These are phyloP conservation scores for Phialophora tarda DNA, from an alignment of 2,329 filamentous ascomycete species.

Conservation along the genomic window DNA sequence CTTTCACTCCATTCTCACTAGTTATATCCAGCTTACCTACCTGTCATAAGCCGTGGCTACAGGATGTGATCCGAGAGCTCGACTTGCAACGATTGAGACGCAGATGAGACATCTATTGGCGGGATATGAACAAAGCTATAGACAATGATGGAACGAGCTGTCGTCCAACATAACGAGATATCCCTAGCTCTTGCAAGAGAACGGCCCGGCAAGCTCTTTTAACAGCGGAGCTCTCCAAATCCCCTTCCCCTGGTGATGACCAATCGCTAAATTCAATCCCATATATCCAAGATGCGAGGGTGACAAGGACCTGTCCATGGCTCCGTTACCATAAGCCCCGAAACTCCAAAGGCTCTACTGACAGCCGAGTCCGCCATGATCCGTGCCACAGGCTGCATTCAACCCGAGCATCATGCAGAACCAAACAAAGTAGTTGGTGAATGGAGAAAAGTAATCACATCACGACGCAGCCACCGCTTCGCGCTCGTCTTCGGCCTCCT, in stretches of 20 bases:
- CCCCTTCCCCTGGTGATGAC: background rate
- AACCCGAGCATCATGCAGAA: background rate
- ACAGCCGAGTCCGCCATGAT: background rate
- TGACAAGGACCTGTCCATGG: background rate
- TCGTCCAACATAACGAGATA: background rate
- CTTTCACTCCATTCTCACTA: background rate
- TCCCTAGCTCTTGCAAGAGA: background rate
- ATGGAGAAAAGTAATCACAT: slow-evolving; percentile 59
- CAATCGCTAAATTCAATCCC: background rate
- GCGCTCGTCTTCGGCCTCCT: slow-evolving; percentile 63
- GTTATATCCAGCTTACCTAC: background rate
- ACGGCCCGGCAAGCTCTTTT: background rate
- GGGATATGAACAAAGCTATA: background rate
- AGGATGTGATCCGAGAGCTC: background rate
- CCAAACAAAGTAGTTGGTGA: background rate
- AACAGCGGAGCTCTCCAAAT: background rate
- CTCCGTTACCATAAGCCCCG: background rate
- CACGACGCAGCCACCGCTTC: slow-evolving; percentile 67
- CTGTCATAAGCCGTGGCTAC: background rate
- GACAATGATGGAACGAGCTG: background rate
- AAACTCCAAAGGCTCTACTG: background rate
- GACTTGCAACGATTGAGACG: background rate
- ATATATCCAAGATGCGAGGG: background rate
- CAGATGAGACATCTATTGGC: background rate
- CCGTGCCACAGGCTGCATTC: background rate